phyloP scores from a whole-genome alignment of 1,139 yeast genomes.

The Yamadazyma pseudoaaseri region DNA sequence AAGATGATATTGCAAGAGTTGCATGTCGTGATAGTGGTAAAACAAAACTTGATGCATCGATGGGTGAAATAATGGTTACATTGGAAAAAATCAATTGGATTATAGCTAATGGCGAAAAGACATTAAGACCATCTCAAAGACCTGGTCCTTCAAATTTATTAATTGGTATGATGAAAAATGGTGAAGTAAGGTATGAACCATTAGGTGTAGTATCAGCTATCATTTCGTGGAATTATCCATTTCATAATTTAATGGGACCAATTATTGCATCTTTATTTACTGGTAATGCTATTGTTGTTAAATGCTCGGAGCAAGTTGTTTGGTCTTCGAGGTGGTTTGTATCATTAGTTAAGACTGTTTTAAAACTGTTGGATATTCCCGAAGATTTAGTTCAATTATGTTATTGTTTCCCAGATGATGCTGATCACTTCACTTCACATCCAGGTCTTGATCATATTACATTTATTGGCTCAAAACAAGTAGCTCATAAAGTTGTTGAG shows the following conservation, averaged over 20 bases:
- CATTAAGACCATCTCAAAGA: conserved; percentile 69
- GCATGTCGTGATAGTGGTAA: conserved; percentile 97
- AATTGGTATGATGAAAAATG: conserved; percentile 72
- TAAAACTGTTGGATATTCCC: conserved; percentile 70
- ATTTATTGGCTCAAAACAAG: conserved; percentile 92
- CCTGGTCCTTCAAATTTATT: conserved; percentile 85
- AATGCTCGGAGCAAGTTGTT: conserved; percentile 92
- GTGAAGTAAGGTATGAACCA: conserved; percentile 92
- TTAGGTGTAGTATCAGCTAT: conserved; percentile 85
- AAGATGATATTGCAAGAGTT: conserved; percentile 81
- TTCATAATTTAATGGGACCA: conserved; percentile 91
- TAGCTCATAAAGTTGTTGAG: conserved; percentile 81
- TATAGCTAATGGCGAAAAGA: conserved; percentile 72
- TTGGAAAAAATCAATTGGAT: conserved; percentile 91
- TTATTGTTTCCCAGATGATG: conserved; percentile 77
- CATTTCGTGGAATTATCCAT: conserved; percentile 96
- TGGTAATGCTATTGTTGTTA: conserved; percentile 87
- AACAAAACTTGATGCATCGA: conserved; percentile 90
- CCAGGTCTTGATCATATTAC: conserved; percentile 83
- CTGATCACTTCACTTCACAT: conserved; percentile 81
- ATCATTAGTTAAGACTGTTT: conserved; percentile 64
- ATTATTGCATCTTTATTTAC: conserved; percentile 82
- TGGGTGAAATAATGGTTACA: conserved; percentile 95
- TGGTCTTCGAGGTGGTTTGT: conserved; percentile 90
- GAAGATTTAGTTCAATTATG: conserved; percentile 84